These are phyloP conservation scores for Tagetes erecta DNA, from an alignment of 129 eudicot species.

Conservation along the genomic window DNA sequence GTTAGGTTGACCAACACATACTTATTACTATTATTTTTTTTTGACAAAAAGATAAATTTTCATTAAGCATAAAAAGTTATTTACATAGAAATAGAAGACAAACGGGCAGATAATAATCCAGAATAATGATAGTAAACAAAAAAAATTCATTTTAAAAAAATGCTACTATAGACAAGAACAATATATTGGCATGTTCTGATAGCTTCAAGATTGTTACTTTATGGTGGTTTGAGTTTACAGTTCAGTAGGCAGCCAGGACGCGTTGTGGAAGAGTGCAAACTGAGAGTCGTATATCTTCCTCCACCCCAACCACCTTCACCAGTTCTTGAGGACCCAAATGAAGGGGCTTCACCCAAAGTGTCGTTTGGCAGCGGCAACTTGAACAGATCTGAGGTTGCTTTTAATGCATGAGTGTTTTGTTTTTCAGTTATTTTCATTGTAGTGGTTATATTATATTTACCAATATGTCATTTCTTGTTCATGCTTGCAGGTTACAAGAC, in stretches of 20 bases:
- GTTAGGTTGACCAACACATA: background rate
- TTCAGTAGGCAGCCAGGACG: slow-evolving; percentile 69
- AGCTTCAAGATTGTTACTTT: slow-evolving; percentile 9
- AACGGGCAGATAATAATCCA: too few species aligned
- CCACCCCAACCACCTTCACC: slow-evolving; percentile 81
- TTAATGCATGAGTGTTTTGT: background rate
- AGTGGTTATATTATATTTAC: background rate
- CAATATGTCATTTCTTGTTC: slow-evolving; percentile 3
- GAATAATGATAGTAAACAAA: background rate
- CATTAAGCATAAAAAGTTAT: too few species aligned
- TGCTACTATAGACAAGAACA: background rate
- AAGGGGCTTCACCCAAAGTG: slow-evolving; percentile 61
- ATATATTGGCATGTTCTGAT: background rate
- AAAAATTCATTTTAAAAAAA: background rate
- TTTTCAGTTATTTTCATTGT: background rate
- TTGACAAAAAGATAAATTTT: too few species aligned
- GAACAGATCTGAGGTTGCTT: slow-evolving; percentile 44
- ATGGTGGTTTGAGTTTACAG: slow-evolving; percentile 37
- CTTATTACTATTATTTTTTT: background rate
- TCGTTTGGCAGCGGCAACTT: slow-evolving; percentile 41
- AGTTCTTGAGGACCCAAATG: slow-evolving; percentile 72
- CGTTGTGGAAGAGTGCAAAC: slow-evolving; percentile 72
- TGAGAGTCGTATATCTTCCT: slow-evolving; percentile 64
- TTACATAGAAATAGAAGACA: too few species aligned
- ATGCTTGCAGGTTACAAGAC: slow-evolving; percentile 43